phyloP scores from a whole-genome alignment of 441 rosid genomes.

The Adansonia gregorii region DNA sequence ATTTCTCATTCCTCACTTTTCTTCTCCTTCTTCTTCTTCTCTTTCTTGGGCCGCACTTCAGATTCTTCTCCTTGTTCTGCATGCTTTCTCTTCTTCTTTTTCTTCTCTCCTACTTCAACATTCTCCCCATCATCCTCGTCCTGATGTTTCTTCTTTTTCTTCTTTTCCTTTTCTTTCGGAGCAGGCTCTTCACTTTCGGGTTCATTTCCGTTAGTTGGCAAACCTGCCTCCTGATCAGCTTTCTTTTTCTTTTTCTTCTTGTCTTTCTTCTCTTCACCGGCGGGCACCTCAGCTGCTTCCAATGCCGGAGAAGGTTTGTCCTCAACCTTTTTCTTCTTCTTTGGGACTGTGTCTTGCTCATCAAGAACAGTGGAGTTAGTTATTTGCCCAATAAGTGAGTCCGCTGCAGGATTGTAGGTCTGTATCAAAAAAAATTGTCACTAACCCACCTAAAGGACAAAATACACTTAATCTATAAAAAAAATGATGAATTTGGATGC shows the following conservation, averaged over 20 bases:
- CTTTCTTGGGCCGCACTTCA: conserved; percentile 52
- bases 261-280: conserved; percentile 38
- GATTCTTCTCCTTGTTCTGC: conserved; percentile 43
- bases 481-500: not conserved
- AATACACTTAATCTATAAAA: not conserved
- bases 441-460: not conserved
- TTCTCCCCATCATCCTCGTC: conserved; percentile 35
- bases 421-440: conserved; percentile 34
- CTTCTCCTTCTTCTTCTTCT: conserved; percentile 62
- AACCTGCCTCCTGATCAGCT: conserved; percentile 35
- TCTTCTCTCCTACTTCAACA: conserved; percentile 38
- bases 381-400: conserved; percentile 59
- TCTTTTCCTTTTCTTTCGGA: conserved; percentile 47
- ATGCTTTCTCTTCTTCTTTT: conserved; percentile 68
- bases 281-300: conserved; percentile 31
- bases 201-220: conserved; percentile 34
- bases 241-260: conserved; percentile 51
- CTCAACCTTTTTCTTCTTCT: conserved; percentile 36
- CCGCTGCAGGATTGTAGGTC: conserved; percentile 81
- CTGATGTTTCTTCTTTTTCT: conserved; percentile 34
- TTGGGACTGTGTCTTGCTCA: conserved; percentile 37
- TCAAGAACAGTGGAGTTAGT: conserved; percentile 28
- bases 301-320: conserved; percentile 20
- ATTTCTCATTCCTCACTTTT: conserved; percentile 39
- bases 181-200: conserved; percentile 36